A percentile compares a stretch with the other conserved stretches of the same genome.
Conservation (phyloP, 2,329 filamentous ascomycete species). For the Fusarium xyrophilum region DNA sequence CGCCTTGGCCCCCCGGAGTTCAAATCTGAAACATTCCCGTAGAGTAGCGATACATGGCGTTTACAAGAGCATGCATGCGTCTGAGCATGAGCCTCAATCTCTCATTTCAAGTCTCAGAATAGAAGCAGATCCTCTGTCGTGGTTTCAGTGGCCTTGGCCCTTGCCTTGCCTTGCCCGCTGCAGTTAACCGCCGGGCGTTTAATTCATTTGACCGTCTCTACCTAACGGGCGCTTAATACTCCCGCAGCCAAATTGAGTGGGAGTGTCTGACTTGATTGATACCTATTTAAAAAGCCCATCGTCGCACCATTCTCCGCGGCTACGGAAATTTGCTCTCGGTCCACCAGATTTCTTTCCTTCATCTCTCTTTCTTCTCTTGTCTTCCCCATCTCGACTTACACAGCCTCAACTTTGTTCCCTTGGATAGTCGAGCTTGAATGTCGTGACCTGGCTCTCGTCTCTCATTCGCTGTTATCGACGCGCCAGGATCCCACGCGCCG, state of each 20-base stretch:
- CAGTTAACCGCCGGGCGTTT: slow-evolving; percentile 34
- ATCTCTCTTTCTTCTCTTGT: not conserved
- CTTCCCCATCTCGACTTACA: slow-evolving; percentile 18
- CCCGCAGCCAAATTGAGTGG: not conserved
- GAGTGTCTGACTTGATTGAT: not conserved
- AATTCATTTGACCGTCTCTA: slow-evolving; percentile 6
- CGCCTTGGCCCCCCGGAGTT: slow-evolving; percentile 5
- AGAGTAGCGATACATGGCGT: not conserved
- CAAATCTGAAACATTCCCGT: slow-evolving; percentile 9
- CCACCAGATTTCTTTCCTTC: not conserved
- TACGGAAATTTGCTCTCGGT: slow-evolving; percentile 39
- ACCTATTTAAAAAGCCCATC: slow-evolving; percentile 22
- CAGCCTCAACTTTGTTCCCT: slow-evolving; percentile 17
- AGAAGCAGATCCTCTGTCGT: slow-evolving; percentile 26
- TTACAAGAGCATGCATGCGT: not conserved
- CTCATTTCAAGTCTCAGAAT: slow-evolving; percentile 22
- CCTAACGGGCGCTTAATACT: slow-evolving; percentile 31
- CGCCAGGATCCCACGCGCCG: slow-evolving; percentile 32
- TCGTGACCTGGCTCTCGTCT: slow-evolving; percentile 11
- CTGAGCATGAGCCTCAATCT: slow-evolving; percentile 5
- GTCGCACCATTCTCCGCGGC: slow-evolving; percentile 38
- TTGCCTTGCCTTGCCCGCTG: not conserved
- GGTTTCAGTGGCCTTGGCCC: slow-evolving; percentile 33
- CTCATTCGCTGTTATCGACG: slow-evolving; percentile 37
- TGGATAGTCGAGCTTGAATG: not conserved